phyloP scores from a whole-genome alignment of 1,284 basidiomycete species.

The Peniophora sp. region DNA sequence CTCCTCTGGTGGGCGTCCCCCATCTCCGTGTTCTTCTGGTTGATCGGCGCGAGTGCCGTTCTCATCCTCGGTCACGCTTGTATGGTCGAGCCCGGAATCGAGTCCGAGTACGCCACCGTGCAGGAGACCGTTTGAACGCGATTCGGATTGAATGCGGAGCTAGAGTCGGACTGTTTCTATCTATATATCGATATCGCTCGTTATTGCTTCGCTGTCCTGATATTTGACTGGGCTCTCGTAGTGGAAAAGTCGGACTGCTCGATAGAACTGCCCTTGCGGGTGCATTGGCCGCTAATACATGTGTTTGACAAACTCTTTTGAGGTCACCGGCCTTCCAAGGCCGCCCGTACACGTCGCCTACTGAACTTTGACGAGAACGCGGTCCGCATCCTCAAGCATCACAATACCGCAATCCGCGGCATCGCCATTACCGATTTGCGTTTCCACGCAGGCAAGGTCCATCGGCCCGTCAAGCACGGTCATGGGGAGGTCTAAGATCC shows the following conservation, averaged over 20 bases:
- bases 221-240: no score
- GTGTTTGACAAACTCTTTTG: no score
- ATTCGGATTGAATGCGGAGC: no score
- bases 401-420: slow-evolving; percentile 73
- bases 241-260: no score
- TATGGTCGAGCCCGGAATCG: slow-evolving; percentile 82
- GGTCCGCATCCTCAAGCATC: slow-evolving; percentile 26
- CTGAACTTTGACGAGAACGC: neutral
- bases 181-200: no score
- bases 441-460: slow-evolving; percentile 80
- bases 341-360: no score
- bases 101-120: slow-evolving; percentile 81
- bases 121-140: slow-evolving; percentile 51
- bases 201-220: no score
- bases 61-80: slow-evolving; percentile 77
- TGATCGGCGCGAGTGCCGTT: slow-evolving; percentile 68
- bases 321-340: no score
- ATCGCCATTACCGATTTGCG: slow-evolving; percentile 73
- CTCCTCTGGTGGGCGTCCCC: slow-evolving; percentile 65
- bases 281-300: no score
- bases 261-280: no score
- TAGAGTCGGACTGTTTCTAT: no score
- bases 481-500: slow-evolving; percentile 71
- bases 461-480: slow-evolving; percentile 69
- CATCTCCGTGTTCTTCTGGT: slow-evolving; percentile 70